These are phyloP conservation scores for Penicillium psychrofluorescens DNA, from an alignment of 495 filamentous ascomycete genomes.

Conservation along the genomic window DNA sequence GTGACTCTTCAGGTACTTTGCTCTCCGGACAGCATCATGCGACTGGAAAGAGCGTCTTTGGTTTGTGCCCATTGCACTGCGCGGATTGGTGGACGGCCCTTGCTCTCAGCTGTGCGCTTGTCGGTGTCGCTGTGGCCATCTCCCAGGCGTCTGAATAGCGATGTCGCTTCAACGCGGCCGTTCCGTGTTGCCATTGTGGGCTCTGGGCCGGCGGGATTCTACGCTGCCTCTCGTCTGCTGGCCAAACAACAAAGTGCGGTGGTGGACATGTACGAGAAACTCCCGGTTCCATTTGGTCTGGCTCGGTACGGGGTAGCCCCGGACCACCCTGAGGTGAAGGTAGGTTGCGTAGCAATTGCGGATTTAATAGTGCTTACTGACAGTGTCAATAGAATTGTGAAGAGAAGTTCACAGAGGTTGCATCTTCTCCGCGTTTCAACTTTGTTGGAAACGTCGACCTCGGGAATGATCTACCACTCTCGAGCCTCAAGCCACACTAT, in stretches of 20 bases:
- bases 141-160: conserved; percentile 22
- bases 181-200: conserved; percentile 83
- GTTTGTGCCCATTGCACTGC: conserved; percentile 29
- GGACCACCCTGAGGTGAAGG: conserved; percentile 97
- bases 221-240: conserved; percentile 80
- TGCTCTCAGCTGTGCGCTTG: neutral
- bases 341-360: conserved; percentile 24
- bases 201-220: conserved; percentile 94
- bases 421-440: conserved; percentile 70
- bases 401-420: conserved; percentile 86
- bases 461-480: conserved; percentile 64
- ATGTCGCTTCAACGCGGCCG: conserved; percentile 37
- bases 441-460: conserved; percentile 87
- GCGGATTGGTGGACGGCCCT: conserved; percentile 6
- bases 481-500: conserved; percentile 70
- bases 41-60: conserved; percentile 15
- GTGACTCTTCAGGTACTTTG: too few relatives aligned
- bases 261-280: conserved; percentile 93
- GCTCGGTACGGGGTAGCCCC: conserved; percentile 92
- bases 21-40: conserved; percentile 15
- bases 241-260: conserved; percentile 60
- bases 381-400: conserved; percentile 67
- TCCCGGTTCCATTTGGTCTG: conserved; percentile 88
- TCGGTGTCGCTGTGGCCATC: too few relatives aligned
- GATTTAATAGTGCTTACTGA: too few relatives aligned